Evolutionary conservation across 495 filamentous ascomycete species (phyloP).

Genomic region (Neurospora sp.): DNA sequence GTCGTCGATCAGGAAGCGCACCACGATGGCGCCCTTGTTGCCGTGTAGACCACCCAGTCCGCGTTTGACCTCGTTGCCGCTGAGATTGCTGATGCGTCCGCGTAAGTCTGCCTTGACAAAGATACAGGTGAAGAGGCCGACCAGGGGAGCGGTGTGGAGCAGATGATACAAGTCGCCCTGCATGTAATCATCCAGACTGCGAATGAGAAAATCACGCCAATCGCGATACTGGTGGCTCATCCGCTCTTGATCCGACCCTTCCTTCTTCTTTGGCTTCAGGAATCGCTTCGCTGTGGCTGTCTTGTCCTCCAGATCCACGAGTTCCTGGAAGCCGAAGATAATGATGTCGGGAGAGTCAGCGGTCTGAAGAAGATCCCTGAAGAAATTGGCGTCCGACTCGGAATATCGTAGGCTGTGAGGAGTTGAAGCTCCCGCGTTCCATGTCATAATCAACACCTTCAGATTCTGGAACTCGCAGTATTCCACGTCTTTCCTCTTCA

Average conservation of each 20-base stretch:
- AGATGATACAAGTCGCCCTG: conserved; percentile 65
- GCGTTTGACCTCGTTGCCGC: conserved; percentile 77
- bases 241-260: conserved; percentile 77
- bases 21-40: conserved; percentile 91
- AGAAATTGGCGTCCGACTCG: conserved; percentile 58
- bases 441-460: conserved; percentile 70
- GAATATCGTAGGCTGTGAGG: conserved; percentile 67
- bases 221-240: conserved; percentile 97
- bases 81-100: conserved; percentile 63
- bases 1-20: conserved; percentile 86
- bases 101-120: conserved; percentile 79
- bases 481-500: conserved; percentile 70
- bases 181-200: conserved; percentile 73
- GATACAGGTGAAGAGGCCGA: conserved; percentile 91
- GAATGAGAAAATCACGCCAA: conserved; percentile 82
- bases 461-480: conserved; percentile 81
- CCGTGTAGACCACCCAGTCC: conserved; percentile 90
- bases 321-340: conserved; percentile 94
- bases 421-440: conserved; percentile 92
- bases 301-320: conserved; percentile 95
- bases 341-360: conserved; percentile 78
- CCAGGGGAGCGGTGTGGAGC: conserved; percentile 77
- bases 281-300: conserved; percentile 87
- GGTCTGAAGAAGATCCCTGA: conserved; percentile 59
- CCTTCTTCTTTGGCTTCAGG: conserved; percentile 78